Percentiles rank a stretch among this genome's conserved stretches.
Conservation (phyloP, 495 filamentous ascomycete species). For the Platismatia glauca region DNA sequence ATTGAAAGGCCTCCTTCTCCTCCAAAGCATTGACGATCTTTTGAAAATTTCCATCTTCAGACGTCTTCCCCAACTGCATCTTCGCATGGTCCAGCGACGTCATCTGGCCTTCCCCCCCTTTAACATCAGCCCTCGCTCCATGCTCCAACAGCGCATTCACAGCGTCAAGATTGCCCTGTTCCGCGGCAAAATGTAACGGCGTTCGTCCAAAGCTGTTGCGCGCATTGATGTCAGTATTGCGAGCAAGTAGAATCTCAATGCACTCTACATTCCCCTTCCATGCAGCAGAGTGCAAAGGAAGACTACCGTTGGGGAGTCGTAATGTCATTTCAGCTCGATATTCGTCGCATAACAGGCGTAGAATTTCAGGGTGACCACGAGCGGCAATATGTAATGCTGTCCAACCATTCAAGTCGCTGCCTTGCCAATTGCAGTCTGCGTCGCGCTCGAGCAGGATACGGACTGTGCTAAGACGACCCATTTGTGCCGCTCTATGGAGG, state of each 20-base stretch:
- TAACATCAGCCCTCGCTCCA: conserved; percentile 5
- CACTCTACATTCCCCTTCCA: not conserved
- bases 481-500: not conserved
- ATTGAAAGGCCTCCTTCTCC: not conserved
- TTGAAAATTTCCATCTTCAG: not conserved
- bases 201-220: conserved; percentile 1
- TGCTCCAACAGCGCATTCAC: conserved; percentile 1
- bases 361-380: conserved; percentile 1
- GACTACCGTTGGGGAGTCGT: conserved; percentile 1
- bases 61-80: not conserved
- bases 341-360: not conserved
- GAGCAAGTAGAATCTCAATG: conserved; percentile 18
- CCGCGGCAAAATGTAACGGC: conserved; percentile 8
- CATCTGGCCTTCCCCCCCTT: not conserved
- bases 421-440: not conserved
- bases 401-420: not conserved
- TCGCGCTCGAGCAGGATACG: not conserved
- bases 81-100: conserved; percentile 7
- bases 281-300: conserved; percentile 2
- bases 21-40: not conserved
- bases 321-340: not conserved
- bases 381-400: conserved; percentile 4
- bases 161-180: conserved; percentile 13
- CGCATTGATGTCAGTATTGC: conserved; percentile 36
- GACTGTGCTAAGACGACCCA: not conserved